These are phyloP conservation scores for Blastocystis sp. DNA, from an alignment of 352 stramenopile species.

Conservation along the genomic window DNA sequence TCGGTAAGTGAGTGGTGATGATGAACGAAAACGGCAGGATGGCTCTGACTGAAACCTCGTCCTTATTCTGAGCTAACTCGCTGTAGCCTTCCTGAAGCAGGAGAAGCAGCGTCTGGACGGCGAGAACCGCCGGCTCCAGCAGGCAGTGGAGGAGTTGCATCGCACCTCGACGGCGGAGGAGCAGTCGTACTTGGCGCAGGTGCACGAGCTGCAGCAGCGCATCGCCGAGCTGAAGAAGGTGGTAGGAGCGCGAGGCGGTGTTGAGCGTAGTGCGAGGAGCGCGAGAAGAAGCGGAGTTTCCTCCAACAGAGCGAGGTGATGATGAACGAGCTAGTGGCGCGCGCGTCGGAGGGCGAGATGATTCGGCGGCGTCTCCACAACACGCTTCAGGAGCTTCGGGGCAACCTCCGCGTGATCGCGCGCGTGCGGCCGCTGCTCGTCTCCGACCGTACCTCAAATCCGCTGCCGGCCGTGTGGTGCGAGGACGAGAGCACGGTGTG, in stretches of 20 bases:
- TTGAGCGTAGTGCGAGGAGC: conserved; percentile 65
- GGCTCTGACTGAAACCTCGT: conserved; percentile 4
- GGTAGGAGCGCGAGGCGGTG: background rate
- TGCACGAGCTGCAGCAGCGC: conserved; percentile 70
- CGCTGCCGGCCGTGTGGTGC: conserved; percentile 67
- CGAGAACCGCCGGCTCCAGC: conserved; percentile 64
- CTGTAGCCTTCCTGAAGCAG: conserved; percentile 4
- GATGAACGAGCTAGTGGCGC: conserved; percentile 82
- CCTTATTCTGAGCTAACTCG: conserved; percentile 71
- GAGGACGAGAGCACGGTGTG: conserved; percentile 75
- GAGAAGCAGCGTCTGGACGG: background rate
- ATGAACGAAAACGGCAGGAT: conserved; percentile 3
- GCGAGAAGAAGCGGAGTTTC: conserved; percentile 10
- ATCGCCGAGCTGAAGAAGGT: conserved; percentile 73
- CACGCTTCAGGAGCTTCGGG: conserved; percentile 97
- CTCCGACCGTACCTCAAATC: conserved; percentile 78
- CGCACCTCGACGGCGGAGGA: conserved; percentile 49
- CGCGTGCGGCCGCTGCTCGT: conserved; percentile 88
- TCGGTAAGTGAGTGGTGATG: conserved; percentile 64
- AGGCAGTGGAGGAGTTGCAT: conserved; percentile 74
- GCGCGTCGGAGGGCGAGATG: conserved; percentile 83
- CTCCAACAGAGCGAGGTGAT: conserved; percentile 81
- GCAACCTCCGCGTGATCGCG: conserved; percentile 97
- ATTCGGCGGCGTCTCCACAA: conserved; percentile 95
- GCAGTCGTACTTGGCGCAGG: conserved; percentile 66